Evolutionary conservation across 352 stramenopile species (phyloP), one percentile per base, ranked within the genome.

Genomic region (Phytophthora constricta): DNA sequence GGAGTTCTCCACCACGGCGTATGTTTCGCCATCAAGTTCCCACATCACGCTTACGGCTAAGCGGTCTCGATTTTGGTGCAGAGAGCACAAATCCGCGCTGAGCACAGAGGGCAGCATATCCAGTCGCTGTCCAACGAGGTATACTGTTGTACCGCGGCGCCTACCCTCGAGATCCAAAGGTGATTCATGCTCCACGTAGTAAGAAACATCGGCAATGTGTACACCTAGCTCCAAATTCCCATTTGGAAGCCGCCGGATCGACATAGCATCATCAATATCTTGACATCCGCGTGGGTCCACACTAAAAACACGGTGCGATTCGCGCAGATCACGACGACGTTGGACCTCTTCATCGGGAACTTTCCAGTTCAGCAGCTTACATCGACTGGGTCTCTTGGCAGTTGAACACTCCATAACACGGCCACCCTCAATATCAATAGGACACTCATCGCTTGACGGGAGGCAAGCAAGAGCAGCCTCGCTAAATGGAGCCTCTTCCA

Each of bases 191-290:
- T 93, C 67, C 4, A 99, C 97, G 69, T 99, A 99, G 76, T 99
- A 97, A 39, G 97, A 99, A 2, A 99, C 98, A 75, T 99, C 98
- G 0, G 98, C 98, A 75, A 99, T 99, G 67, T 99, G 98, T 5
- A 99, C 97, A 3, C 97, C 97, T 4, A 99, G 80, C 59, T 99
- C 90, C 17, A 96, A 54, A 59, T 93, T 91, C 9, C 89, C 90
- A 49, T 96, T 96, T 3, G 83, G 62, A 28, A 97, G 72, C 0
- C 61, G 58, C 11, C 78, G 82, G 34, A 96, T 87, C 14, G 90
- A 95, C 87, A 97, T 95, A 39, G 91, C 88, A 67, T 97, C 91
- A 61, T 97, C 91, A 65, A 97, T 97, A 65, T 97, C 91, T 60
- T 96, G 88, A 56, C 91, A 97, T 0, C 90, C 91, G 0, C 83